These are phyloP conservation scores for Endotrypanum monterogeii DNA, from an alignment of 208 protist species.

Conservation along the genomic window DNA sequence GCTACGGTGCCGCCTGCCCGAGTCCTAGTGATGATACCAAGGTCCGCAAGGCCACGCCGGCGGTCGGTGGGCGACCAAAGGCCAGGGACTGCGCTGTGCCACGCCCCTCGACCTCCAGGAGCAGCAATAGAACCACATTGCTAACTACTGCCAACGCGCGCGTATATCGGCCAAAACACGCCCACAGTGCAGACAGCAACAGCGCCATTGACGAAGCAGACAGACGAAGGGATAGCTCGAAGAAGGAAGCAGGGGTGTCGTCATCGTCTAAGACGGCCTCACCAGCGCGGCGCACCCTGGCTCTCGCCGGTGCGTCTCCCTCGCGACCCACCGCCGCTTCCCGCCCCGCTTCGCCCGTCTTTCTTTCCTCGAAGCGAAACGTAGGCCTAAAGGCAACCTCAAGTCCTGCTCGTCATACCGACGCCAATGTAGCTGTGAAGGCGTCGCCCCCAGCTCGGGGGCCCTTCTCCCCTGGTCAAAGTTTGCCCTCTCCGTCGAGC, in stretches of 20 bases:
- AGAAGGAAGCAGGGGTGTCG: neutral
- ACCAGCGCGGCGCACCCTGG: neutral
- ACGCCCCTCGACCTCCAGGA: neutral
- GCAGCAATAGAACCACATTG: neutral
- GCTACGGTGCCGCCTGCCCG: conserved; percentile 2
- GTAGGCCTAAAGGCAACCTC: neutral
- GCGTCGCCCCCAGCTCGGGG: neutral
- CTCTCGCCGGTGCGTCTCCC: neutral
- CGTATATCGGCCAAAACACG: neutral
- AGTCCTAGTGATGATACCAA: conserved; percentile 8
- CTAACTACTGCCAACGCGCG: neutral
- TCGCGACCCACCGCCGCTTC: neutral
- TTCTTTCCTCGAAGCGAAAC: neutral
- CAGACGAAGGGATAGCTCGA: neutral
- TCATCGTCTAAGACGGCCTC: neutral
- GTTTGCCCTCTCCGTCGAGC: neutral
- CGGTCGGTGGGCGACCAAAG: neutral
- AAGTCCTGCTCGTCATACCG: neutral
- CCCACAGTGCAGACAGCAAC: neutral
- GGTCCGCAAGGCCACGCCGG: neutral
- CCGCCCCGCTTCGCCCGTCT: neutral
- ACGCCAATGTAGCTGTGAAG: neutral
- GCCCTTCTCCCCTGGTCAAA: neutral
- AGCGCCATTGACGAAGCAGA: neutral
- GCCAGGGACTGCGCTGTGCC: neutral